Percentiles rank a stretch among this genome's conserved stretches.
Conservation (phyloP, 177 flowering plant genomes). For the Tripterygium wilfordii region DNA sequence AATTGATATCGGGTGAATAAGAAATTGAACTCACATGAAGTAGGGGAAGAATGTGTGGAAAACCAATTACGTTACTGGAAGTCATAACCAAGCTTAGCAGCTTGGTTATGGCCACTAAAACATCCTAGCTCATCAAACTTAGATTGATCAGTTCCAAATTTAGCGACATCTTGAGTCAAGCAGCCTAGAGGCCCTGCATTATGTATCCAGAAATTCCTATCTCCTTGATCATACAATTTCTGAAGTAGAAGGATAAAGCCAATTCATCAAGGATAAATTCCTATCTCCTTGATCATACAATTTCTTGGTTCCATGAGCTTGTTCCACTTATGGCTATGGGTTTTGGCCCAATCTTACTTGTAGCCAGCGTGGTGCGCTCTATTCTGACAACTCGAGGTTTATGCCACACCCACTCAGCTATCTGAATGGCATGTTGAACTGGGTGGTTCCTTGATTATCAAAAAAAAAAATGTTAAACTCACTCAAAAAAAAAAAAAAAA, state of each 20-base stretch:
- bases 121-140: slow-evolving; percentile 83
- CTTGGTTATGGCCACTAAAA: slow-evolving; percentile 66
- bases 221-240: slow-evolving; percentile 72
- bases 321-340: no score
- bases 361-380: no score
- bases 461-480: neutral
- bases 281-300: slow-evolving; percentile 76
- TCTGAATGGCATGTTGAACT: no score
- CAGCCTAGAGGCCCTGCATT: slow-evolving; percentile 94
- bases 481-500: neutral
- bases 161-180: slow-evolving; percentile 70
- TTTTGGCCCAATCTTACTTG: no score
- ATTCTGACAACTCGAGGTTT: no score
- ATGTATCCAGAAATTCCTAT: slow-evolving; percentile 85
- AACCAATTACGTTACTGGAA: no score
- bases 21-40: no score
- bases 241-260: slow-evolving; percentile 13
- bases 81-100: slow-evolving; percentile 57
- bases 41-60: no score
- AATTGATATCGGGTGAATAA: no score
- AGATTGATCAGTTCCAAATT: slow-evolving; percentile 66
- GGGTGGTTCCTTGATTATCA: neutral
- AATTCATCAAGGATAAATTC: no score
- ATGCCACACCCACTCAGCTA: no score
- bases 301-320: no score